A percentile compares a stretch with the other conserved stretches of the same genome.
Conservation (phyloP, 2,329 filamentous ascomycete species). For the Lecanicillium sp. region DNA sequence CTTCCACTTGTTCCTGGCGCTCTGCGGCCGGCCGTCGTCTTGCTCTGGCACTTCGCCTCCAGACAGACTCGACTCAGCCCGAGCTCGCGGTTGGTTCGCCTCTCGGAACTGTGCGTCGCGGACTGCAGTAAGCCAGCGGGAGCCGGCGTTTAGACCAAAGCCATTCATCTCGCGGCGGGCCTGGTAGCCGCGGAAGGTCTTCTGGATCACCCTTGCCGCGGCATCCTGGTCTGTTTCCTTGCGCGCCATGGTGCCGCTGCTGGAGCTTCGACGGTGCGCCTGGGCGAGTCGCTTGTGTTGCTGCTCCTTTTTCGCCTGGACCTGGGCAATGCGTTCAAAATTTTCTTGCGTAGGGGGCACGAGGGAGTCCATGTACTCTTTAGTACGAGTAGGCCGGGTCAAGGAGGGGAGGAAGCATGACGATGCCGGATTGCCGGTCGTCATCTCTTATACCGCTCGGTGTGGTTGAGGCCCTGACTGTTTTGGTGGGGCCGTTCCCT, state of each 20-base stretch:
- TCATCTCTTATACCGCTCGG: too few species aligned
- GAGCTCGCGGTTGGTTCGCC: constrained; percentile 35
- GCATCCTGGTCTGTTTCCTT: constrained; percentile 21
- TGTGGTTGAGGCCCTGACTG: too few species aligned
- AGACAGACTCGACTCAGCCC: constrained; percentile 10
- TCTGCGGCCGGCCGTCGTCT: constrained; percentile 12
- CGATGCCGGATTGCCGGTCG: too few species aligned
- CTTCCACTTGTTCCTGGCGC: constrained; percentile 66
- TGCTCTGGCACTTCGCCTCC: constrained; percentile 6
- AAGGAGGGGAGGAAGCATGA: constrained; percentile 15
- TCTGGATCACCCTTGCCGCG: constrained; percentile 55
- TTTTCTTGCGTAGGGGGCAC: constrained; percentile 37
- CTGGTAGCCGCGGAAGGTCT: constrained; percentile 71
- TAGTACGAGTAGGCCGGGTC: constrained; percentile 17
- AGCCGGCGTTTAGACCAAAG: constrained; percentile 58
- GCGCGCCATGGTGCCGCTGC: constrained; percentile 12
- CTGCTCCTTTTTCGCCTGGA: constrained; percentile 40
- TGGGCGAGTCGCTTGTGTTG: constrained; percentile 33
- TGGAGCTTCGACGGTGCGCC: constrained; percentile 27
- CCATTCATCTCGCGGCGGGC: constrained; percentile 64
- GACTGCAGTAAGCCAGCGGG: constrained; percentile 63
- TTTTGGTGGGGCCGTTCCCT: too few species aligned
- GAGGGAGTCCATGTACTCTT: constrained; percentile 44
- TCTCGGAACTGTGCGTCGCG: constrained; percentile 49
- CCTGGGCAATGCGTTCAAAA: constrained; percentile 38